Evolutionary conservation across 208 protist genomes (phyloP).

Genomic region (Acanthamoeba culbertsoni): DNA sequence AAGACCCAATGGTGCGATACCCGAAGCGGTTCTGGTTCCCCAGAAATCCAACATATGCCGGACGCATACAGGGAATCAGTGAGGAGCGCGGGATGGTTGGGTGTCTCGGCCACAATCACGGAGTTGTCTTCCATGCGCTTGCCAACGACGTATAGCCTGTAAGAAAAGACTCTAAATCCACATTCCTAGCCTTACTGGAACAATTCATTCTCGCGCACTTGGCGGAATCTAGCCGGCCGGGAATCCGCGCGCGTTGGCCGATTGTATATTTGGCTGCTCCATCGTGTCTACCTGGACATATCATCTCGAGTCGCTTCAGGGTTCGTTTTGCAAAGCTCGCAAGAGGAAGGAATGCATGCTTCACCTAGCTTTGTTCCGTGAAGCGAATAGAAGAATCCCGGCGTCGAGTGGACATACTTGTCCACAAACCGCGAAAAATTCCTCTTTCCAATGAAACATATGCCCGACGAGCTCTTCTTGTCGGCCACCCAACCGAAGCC

Average conservation of each 20-base stretch:
- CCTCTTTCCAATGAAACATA: conserved; percentile 85
- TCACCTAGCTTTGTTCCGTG: background rate
- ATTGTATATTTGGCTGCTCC: conserved; percentile 33
- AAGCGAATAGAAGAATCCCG: conserved; percentile 22
- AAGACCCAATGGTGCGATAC: background rate
- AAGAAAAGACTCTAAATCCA: background rate
- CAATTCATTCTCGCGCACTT: too few relatives aligned
- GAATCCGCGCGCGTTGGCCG: conserved; percentile 35
- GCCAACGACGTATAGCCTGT: background rate
- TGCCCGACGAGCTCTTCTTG: conserved; percentile 75
- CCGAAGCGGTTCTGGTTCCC: background rate
- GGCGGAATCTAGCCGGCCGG: background rate
- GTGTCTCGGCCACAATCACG: background rate
- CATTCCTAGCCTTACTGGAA: background rate
- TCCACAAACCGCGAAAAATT: conserved; percentile 71
- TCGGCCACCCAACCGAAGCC: background rate
- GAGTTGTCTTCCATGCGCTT: background rate
- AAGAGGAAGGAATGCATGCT: background rate
- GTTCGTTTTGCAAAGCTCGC: background rate
- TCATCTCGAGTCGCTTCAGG: too few relatives aligned
- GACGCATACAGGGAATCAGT: background rate
- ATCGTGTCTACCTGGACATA: background rate
- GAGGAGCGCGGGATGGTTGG: background rate
- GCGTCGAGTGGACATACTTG: conserved; percentile 47
- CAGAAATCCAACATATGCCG: background rate